Base-by-base conservation (phyloP, 345 rosid species). In the Aurinia saxatilis region DNA sequence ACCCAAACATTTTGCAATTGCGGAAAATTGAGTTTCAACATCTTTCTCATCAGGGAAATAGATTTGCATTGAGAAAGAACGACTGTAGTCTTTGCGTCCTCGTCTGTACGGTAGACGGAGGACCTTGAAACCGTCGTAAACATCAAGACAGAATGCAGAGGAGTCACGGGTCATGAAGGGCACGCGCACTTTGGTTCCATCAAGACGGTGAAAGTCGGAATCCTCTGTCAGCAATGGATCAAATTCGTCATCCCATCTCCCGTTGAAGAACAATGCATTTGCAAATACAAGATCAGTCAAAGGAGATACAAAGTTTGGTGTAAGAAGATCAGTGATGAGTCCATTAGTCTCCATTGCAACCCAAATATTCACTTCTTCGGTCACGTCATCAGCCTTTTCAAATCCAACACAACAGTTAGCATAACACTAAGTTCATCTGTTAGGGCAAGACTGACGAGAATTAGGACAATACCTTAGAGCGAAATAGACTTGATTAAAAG, bases 401-500 rank as follows among this genome's bases (percentile, higher is more conserved):
- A 2, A 21, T 2, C 2, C 25, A 21, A 21, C 2, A 2, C 2
- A 21, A 21, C 25, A 21, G 4, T n/a, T n/a, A 21, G 25, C 25
- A 2, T 21, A 21, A 21, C 25, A 2, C 25, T 7, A 74, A 46
- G 16, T 86, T 86, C 27, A 89, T 89, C 69, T 79, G 79, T 37
- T 41, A 33, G 14, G 46, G 14, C 25, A 21, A 21, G 25, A 21
- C 4, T 21, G 4, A 2, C 2, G 4, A 21, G 4, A 2, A 21
- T 21, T 21, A 21, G 25, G 25, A 2, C 25, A 21, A 21, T 55
- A 86, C 95, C 96, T 84, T 84, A 27, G 74, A 75, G 38, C 75
- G 81, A 58, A 89, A 89, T 86, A 95, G 7, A 79, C 91, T 59
- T 65, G 80, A 17, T 63, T 72, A 27, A 82, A 69, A 23, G 83